Evolutionary conservation across 139 green algal species (phyloP), one percentile per base, ranked within the genome.

Genomic region (Gonium pectorale): DNA sequence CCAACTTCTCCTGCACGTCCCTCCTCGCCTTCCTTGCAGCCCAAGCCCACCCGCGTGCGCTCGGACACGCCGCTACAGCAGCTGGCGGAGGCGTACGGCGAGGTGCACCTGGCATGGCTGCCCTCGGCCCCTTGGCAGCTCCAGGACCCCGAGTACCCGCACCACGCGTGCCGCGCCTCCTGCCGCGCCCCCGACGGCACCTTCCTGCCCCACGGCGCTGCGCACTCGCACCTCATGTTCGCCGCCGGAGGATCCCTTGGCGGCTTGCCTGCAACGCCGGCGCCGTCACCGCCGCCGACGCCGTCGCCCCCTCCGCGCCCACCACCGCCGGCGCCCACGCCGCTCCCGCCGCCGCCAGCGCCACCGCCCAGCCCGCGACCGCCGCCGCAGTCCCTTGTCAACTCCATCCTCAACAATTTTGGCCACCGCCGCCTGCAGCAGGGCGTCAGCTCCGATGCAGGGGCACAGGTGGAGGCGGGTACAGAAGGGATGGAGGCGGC

Each of bases 181-280:
- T 80, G 71, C 71, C 22, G 33, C 1, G 51, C 71, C 33, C 71
- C 71, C 22, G 71, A 80, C 31, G 71, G 71, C 33, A 19, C 24
- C 5, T 80, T 80, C 51, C 22, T 80, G 38, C 71, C 51, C 2
- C 71, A 80, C 35, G 71, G 71, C 51, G 67, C 33, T 21, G 37
- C 51, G 22, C 67, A 80, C 71, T 67, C 22, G 22, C 67, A 38
- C 49, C 51, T 80, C 15, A 67, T 80, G 71, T 80, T 67, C 71
- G 33, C 49, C 33, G 21, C 19, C 21, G 35, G 5, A 22, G 71
- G 43, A 15, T 44, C 49, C 33, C 24, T 80, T 31, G 46, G 46
- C 29, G 46, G 31, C 46, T 17, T 79, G n/a, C 70, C 70, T 4
- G 62, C 41, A 15, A 13, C 64, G 37, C 64, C n/a, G n/a, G 21